Percentiles rank a stretch among this genome's conserved stretches.
These are phyloP conservation scores for Raphanus hybrid DNA, from an alignment of 441 rosid species.

Conservation along the genomic window DNA sequence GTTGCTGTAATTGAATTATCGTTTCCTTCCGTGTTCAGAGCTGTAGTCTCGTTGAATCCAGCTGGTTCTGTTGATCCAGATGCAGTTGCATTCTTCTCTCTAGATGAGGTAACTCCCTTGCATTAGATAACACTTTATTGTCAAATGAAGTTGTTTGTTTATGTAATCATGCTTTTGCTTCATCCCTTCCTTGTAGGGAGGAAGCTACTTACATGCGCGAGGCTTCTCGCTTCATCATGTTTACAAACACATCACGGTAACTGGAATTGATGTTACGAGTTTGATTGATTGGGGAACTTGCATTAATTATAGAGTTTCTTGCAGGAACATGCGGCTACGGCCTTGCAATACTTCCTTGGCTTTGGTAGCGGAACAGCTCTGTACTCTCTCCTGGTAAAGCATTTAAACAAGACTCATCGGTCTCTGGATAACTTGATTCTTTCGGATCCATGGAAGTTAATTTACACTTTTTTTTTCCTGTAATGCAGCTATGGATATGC, in stretches of 20 bases:
- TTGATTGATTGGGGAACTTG: slow-evolving; percentile 3
- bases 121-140: slow-evolving; percentile 3
- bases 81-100: slow-evolving; percentile 94
- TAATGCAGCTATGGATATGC: slow-evolving; percentile 79
- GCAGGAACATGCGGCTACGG: slow-evolving; percentile 87
- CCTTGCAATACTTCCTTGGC: slow-evolving; percentile 79
- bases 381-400: slow-evolving; percentile 72
- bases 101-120: slow-evolving; percentile 74
- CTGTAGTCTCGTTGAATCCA: slow-evolving; percentile 84
- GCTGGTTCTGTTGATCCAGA: slow-evolving; percentile 93
- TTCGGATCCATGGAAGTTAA: slow-evolving; percentile 21
- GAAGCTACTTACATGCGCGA: slow-evolving; percentile 85
- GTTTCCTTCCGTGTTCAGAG: slow-evolving; percentile 82
- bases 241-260: slow-evolving; percentile 79
- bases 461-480: slow-evolving; percentile 18
- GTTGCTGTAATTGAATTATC: slow-evolving; percentile 78
- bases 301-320: slow-evolving; percentile 34
- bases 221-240: slow-evolving; percentile 76
- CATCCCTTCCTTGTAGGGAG: slow-evolving; percentile 59
- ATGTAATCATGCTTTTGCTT: slow-evolving; percentile 28
- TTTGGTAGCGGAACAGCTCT: slow-evolving; percentile 60
- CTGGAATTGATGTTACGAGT: not conserved
- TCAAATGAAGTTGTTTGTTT: slow-evolving; percentile 3
- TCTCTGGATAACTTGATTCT: slow-evolving; percentile 20
- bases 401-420: slow-evolving; percentile 13